phyloP scores from a whole-genome alignment of 495 filamentous ascomycete species.

The Aspergillus cristatus region DNA sequence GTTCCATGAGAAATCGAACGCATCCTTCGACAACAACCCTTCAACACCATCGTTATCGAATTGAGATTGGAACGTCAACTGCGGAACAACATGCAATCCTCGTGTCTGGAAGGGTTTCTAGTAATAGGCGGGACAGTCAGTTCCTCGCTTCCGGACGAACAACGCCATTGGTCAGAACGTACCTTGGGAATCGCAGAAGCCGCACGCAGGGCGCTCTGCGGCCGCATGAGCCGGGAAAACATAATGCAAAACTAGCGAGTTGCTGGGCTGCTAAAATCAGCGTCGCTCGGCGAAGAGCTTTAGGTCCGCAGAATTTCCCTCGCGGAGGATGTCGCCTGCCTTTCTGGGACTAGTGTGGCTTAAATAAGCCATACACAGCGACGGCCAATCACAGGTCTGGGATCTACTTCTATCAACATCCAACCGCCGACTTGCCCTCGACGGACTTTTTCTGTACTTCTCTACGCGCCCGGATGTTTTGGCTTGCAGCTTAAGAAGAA shows the following conservation, averaged over 20 bases:
- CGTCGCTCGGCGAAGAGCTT: constrained; percentile 7
- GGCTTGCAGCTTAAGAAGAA: no score
- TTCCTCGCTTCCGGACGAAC: constrained; percentile 1
- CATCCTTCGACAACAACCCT: constrained; percentile 54
- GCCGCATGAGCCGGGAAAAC: constrained; percentile 42
- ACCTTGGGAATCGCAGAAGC: constrained; percentile 28
- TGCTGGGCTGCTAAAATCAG: constrained; percentile 1
- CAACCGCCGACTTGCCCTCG: neutral
- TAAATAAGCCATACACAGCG: constrained; percentile 19
- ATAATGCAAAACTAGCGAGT: constrained; percentile 31
- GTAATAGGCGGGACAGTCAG: constrained; percentile 14
- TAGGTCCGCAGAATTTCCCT: constrained; percentile 31
- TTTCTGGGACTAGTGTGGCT: constrained; percentile 21
- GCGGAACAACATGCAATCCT: constrained; percentile 47
- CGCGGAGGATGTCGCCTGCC: constrained; percentile 16
- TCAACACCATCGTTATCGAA: constrained; percentile 53
- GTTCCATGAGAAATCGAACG: constrained; percentile 68
- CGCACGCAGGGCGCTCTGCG: constrained; percentile 41
- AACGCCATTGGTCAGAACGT: constrained; percentile 2
- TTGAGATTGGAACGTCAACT: constrained; percentile 43
- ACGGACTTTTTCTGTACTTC: neutral
- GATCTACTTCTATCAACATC: constrained; percentile 19
- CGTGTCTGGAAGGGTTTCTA: constrained; percentile 37
- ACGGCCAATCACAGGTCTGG: constrained; percentile 22
- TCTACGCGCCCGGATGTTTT: neutral